phyloP scores from a whole-genome alignment of 495 filamentous ascomycete species.

The Neurospora sp. region DNA sequence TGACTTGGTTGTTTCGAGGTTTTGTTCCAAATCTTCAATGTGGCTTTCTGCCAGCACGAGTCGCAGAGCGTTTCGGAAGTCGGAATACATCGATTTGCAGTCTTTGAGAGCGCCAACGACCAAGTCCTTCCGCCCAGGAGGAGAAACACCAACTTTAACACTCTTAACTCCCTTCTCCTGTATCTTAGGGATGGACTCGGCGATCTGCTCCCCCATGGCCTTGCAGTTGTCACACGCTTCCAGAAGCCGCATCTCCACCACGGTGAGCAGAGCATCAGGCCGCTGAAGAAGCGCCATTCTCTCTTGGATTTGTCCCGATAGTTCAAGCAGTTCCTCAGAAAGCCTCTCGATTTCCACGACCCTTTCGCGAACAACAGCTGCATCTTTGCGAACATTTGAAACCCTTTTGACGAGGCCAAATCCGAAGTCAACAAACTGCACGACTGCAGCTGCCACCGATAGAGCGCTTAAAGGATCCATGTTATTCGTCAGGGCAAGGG shows the following conservation, averaged over 20 bases:
- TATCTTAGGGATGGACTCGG: not conserved
- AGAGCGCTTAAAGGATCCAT: conserved; percentile 10
- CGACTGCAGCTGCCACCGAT: not conserved
- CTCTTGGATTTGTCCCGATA: not conserved
- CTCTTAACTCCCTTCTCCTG: not conserved
- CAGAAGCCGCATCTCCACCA: not conserved
- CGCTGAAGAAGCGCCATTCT: not conserved
- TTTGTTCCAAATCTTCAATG: not conserved
- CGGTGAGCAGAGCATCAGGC: not conserved
- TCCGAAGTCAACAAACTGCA: not conserved
- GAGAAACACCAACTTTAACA: not conserved
- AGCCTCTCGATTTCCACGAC: not conserved
- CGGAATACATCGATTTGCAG: not conserved
- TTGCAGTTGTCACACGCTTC: not conserved
- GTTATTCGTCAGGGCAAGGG: not conserved
- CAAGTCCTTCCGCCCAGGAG: not conserved
- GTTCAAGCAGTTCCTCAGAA: not conserved
- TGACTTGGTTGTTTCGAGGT: not conserved
- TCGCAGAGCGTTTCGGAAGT: not conserved
- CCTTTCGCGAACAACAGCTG: not conserved
- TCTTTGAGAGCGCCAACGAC: not conserved
- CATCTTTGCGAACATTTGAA: not conserved
- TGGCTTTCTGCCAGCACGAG: not conserved
- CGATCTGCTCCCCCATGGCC: not conserved
- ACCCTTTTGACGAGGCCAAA: not conserved